Percentiles rank a stretch among this genome's conserved stretches.
These are phyloP conservation scores for Eimeria tenella DNA, from an alignment of 169 alveolate genomes.

Conservation along the genomic window DNA sequence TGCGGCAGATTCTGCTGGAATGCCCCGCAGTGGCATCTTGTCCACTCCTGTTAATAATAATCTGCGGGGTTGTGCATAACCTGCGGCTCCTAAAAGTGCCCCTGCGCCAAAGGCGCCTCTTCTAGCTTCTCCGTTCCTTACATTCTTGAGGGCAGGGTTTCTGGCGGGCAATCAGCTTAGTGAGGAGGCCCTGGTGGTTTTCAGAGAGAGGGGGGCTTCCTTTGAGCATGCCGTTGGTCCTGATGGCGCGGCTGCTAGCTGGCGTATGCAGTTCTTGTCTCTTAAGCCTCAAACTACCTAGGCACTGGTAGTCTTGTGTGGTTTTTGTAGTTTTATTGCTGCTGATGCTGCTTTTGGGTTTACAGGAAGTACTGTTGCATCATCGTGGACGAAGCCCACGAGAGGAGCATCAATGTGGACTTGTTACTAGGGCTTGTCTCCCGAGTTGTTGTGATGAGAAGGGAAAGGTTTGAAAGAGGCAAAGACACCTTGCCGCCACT, in stretches of 20 bases:
- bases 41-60: too few relatives aligned
- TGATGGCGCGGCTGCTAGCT: not conserved
- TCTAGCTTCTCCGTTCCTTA: not conserved
- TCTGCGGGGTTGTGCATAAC: too few relatives aligned
- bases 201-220: not conserved
- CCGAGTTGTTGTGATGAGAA: conserved; percentile 92
- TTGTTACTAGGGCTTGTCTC: conserved; percentile 97
- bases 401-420: conserved; percentile 98
- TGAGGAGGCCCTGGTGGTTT: too few relatives aligned
- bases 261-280: not conserved
- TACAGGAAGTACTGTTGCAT: conserved; percentile 95
- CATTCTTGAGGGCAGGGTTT: too few relatives aligned
- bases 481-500: conserved; percentile 79
- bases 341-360: not conserved
- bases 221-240: not conserved
- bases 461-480: conserved; percentile 81
- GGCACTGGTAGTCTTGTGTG: not conserved
- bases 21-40: too few relatives aligned
- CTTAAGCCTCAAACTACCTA: not conserved
- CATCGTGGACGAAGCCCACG: conserved; percentile 99
- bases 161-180: too few relatives aligned
- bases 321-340: not conserved
- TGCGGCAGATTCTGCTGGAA: too few relatives aligned
- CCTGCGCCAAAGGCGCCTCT: not conserved
- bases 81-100: not conserved